These are phyloP conservation scores for Brassica balearica DNA, from an alignment of 441 rosid species.

Conservation along the genomic window DNA sequence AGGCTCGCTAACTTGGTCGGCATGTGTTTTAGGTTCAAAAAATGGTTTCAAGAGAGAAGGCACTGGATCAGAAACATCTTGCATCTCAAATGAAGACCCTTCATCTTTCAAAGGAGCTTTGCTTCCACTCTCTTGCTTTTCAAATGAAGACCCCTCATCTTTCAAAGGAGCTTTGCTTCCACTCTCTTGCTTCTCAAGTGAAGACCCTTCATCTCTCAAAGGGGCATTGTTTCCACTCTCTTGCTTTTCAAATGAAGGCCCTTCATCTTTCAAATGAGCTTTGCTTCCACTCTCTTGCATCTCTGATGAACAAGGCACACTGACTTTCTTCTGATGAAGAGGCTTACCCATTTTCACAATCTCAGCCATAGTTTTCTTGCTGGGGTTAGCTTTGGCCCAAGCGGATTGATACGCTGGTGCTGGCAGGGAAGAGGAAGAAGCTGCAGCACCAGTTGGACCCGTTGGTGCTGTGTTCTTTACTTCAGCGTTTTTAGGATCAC, in stretches of 20 bases:
- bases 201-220: slow-evolving; percentile 64
- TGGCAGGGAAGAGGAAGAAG: slow-evolving; percentile 51
- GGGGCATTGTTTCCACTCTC: too few species aligned
- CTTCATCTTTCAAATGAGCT: slow-evolving; percentile 41
- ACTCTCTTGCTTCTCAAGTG: slow-evolving; percentile 59
- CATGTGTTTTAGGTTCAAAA: slow-evolving; percentile 54
- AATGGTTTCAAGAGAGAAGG: slow-evolving; percentile 59
- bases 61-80: slow-evolving; percentile 44
- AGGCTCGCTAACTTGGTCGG: slow-evolving; percentile 43
- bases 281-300: slow-evolving; percentile 41
- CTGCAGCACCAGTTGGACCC: slow-evolving; percentile 53
- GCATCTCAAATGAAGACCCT: slow-evolving; percentile 82
- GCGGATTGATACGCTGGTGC: slow-evolving; percentile 68
- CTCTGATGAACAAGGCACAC: slow-evolving; percentile 44
- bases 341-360: slow-evolving; percentile 94
- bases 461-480: slow-evolving; percentile 48
- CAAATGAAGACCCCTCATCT: too few species aligned
- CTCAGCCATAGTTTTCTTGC: slow-evolving; percentile 93
- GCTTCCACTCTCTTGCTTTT: slow-evolving; percentile 47
- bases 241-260: slow-evolving; percentile 81
- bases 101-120: slow-evolving; percentile 58
- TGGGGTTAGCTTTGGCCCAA: slow-evolving; percentile 65
- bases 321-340: slow-evolving; percentile 37
- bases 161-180: too few species aligned
- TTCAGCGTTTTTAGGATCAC: slow-evolving; percentile 45